phyloP scores from a whole-genome alignment of 805 yeast genomes.

The Myxozyma sirexii region DNA sequence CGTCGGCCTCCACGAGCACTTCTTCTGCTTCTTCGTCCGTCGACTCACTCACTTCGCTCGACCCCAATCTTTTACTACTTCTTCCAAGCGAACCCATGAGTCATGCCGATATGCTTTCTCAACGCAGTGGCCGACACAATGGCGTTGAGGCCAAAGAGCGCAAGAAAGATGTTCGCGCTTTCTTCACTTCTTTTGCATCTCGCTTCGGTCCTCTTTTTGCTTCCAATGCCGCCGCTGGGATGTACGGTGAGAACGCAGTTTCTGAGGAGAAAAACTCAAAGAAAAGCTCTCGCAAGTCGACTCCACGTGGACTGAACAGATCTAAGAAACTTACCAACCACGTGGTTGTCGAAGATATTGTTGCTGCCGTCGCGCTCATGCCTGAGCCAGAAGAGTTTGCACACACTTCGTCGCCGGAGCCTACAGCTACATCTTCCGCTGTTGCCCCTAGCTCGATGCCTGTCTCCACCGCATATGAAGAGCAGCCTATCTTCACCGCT shows the following conservation, averaged over 20 bases:
- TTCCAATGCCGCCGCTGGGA: slow-evolving; percentile 5
- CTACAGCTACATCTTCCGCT: too few relatives aligned
- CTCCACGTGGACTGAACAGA: background rate
- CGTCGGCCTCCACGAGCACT: slow-evolving; percentile 1
- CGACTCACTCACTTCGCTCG: slow-evolving; percentile 18
- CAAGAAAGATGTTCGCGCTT: slow-evolving; percentile 11
- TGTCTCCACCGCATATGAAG: background rate
- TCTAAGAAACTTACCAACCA: background rate
- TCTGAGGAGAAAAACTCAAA: background rate
- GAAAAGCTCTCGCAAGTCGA: slow-evolving; percentile 2
- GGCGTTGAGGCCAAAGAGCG: background rate
- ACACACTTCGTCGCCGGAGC: background rate
- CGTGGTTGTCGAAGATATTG: slow-evolving; percentile 10
- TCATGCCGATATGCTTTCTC: background rate
- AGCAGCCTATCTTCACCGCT: background rate
- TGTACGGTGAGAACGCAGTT: background rate
- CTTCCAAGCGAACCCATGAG: background rate
- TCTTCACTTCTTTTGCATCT: slow-evolving; percentile 25
- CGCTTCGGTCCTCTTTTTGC: slow-evolving; percentile 21
- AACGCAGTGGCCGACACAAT: background rate
- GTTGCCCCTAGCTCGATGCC: background rate
- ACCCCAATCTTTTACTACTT: slow-evolving; percentile 15
- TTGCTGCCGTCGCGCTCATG: slow-evolving; percentile 6
- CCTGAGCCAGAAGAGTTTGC: background rate
- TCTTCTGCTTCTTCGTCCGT: slow-evolving; percentile 11